A percentile compares a stretch with the other conserved stretches of the same genome.
These are phyloP conservation scores for Scytalidium lignicola DNA, from an alignment of 2,329 filamentous ascomycete genomes.

Conservation along the genomic window DNA sequence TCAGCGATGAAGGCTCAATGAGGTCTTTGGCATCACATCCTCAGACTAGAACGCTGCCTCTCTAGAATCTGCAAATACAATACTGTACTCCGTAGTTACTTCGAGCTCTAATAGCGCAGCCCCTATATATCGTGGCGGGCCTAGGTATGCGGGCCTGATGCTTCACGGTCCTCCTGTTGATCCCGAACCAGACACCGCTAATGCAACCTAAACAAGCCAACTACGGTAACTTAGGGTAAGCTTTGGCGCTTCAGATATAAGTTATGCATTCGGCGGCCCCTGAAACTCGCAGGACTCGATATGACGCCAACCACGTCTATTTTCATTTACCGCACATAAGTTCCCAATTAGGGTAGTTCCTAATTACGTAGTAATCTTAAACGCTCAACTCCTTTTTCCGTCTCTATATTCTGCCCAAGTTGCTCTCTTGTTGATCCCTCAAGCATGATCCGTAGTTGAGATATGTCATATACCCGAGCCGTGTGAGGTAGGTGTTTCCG, in stretches of 20 bases:
- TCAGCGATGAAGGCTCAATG: too few relatives aligned
- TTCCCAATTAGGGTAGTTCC: background rate
- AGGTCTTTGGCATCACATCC: too few relatives aligned
- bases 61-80: too few relatives aligned
- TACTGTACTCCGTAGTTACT: too few relatives aligned
- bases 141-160: background rate
- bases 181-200: slow-evolving; percentile 1
- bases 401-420: slow-evolving; percentile 28
- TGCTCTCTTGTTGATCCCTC: slow-evolving; percentile 30
- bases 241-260: background rate
- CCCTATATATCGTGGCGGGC: too few relatives aligned
- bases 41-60: too few relatives aligned
- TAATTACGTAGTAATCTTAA: too few relatives aligned
- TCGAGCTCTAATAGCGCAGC: too few relatives aligned
- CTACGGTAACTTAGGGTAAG: background rate
- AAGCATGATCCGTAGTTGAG: slow-evolving; percentile 7
- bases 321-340: background rate
- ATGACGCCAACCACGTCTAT: background rate
- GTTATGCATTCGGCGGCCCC: background rate
- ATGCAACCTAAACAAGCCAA: slow-evolving; percentile 1
- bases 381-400: background rate
- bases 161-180: background rate
- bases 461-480: slow-evolving; percentile 1
- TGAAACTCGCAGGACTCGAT: background rate
- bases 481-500: slow-evolving; percentile 7